A percentile compares a stretch with the other conserved stretches of the same genome.
Evolutionary conservation across 305 asterid genomes (phyloP).

Genomic region (Solanum chacoense): DNA sequence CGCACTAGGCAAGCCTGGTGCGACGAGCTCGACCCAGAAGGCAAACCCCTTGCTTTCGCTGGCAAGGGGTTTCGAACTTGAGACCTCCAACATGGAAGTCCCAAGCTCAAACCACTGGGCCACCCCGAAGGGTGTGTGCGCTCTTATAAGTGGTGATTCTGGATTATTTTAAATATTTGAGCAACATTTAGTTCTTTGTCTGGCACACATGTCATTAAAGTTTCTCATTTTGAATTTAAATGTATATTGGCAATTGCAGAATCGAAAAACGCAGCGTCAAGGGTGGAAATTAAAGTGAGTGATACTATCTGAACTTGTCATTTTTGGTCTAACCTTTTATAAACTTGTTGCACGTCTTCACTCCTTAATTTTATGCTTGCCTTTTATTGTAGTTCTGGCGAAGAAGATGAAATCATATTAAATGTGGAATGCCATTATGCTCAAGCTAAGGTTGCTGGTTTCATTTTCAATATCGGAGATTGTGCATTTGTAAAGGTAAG

Average conservation of each 20-base stretch:
- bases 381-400: conserved; percentile 43
- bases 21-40: too few relatives aligned
- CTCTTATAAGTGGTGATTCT: background rate
- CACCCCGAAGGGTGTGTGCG: too few relatives aligned
- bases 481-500: conserved; percentile 63
- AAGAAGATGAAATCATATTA: conserved; percentile 73
- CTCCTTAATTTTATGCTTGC: conserved; percentile 13
- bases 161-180: background rate
- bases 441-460: conserved; percentile 43
- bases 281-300: conserved; percentile 77
- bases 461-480: conserved; percentile 51
- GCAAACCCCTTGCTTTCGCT: too few relatives aligned
- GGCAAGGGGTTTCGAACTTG: too few relatives aligned
- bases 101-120: too few relatives aligned
- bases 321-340: conserved; percentile 12
- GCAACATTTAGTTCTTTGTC: background rate
- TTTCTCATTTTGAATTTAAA: conserved; percentile 13
- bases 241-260: conserved; percentile 39
- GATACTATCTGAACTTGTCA: conserved; percentile 25
- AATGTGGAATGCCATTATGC: conserved; percentile 70
- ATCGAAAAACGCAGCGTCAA: conserved; percentile 28
- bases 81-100: too few relatives aligned
- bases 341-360: conserved; percentile 2
- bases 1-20: too few relatives aligned
- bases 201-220: background rate